Evolutionary conservation across 2,329 filamentous ascomycete genomes (phyloP), one percentile per base, ranked within the genome.

Genomic region (Pochonia chlamydosporia): DNA sequence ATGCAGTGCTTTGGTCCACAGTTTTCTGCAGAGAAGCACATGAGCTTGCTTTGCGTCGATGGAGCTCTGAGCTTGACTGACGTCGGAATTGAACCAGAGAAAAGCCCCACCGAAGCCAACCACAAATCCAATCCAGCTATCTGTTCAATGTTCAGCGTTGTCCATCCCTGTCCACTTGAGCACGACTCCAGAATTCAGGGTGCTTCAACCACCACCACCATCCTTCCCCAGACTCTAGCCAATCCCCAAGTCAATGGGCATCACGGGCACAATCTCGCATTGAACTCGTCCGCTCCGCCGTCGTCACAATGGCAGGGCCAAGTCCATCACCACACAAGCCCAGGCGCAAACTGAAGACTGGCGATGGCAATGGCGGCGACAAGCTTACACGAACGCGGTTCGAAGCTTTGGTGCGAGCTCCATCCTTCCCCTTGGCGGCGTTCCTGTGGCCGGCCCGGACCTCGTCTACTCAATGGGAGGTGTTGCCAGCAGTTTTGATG

Each of bases 361-460:
- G 65, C 50, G 65, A 66, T 51, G 65, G 61, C 44, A 63, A 67
- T 52, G 65, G 62, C 45, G 63, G 62, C 58, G 67, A 69, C 52
- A 66, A 69, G 55, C 55, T 44, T 6, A 26, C 47, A 37, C 57
- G 55, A 24, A 25, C 52, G 33, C 62, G 58, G 25, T 47, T 58
- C 44, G 76, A 79, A 53, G 63, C 70, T 43, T 66, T 78, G 46
- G 65, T 77, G 44, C 73, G 75, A 43, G 68, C 72, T 36, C 92
- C 92, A 26, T 81, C 88, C 4, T 97, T 96, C 61, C 92, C 93
- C 35, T 78, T 99, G 20, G 90, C 89, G 1, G 85, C 91, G n/a
- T 92, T 99, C 61, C 79, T 99, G 43, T 96, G 92, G 89, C 90
- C 91, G 43, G 87, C 90, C 20, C 85, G 91, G 53, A 85, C 85